Percentiles rank a stretch among this genome's conserved stretches.
Conservation (phyloP, 495 filamentous ascomycete genomes). For the Penicillium daleae region DNA sequence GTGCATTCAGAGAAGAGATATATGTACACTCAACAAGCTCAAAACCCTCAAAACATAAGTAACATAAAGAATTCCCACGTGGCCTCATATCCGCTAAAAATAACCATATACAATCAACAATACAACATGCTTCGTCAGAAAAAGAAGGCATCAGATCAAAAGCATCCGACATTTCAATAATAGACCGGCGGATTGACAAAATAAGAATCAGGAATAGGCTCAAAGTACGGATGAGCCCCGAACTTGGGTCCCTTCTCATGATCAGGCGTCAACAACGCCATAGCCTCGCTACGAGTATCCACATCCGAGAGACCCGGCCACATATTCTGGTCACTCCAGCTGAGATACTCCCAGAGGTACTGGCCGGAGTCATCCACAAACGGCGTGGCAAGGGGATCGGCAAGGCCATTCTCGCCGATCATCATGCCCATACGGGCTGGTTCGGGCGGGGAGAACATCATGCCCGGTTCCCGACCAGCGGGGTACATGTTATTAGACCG, state of each 20-base stretch:
- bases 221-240: slow-evolving; percentile 33
- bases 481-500: slow-evolving; percentile 18
- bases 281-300: slow-evolving; percentile 30
- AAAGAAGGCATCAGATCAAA: not conserved
- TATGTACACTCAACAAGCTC: slow-evolving; percentile 5
- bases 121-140: not conserved
- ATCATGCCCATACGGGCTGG: slow-evolving; percentile 25
- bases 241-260: slow-evolving; percentile 39
- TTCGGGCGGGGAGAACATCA: slow-evolving; percentile 26
- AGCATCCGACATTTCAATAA: slow-evolving; percentile 16
- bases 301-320: slow-evolving; percentile 41
- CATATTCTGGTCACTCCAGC: slow-evolving; percentile 46
- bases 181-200: slow-evolving; percentile 34
- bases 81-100: slow-evolving; percentile 5
- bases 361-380: slow-evolving; percentile 44
- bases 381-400: slow-evolving; percentile 32
- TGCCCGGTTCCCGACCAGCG: slow-evolving; percentile 26
- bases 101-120: slow-evolving; percentile 8
- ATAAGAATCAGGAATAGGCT: slow-evolving; percentile 34
- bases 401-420: slow-evolving; percentile 29
- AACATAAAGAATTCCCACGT: not conserved
- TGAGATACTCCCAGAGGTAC: slow-evolving; percentile 50
- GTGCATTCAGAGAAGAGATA: not conserved
- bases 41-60: not conserved
- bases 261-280: slow-evolving; percentile 33